Evolutionary conservation across 345 rosid genomes (phyloP), one percentile per base, ranked within the genome.

Genomic region (Salix exigua): DNA sequence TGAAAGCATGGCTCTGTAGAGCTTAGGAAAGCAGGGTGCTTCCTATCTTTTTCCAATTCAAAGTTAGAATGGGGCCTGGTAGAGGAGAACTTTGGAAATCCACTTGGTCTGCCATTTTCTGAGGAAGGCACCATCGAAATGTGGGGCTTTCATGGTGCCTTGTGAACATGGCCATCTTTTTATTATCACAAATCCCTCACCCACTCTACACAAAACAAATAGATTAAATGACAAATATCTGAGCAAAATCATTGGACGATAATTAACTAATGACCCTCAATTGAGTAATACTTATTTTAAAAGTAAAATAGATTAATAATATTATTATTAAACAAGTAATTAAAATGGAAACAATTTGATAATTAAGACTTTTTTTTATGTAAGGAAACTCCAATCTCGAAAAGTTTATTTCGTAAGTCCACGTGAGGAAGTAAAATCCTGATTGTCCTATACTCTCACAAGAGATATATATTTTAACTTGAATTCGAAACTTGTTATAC

Each of bases 91-190:
- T 35, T 3, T 12, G 11, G 35, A 40, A 61, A 73, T 10, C 28
- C 48, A 63, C 17, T 31, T 46, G 77, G 77, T 31, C 71, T 66
- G 77, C 71, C 71, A 66, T 75, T 75, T 30, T 21, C 28, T 0
- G 76, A 30, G 44, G 40, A 26, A 70, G 21, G 33, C 7, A 33
- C 58, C 53, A 42, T 73, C 55, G 9, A 12, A 65, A 1, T 2
- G 76, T 73, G 70, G 77, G 62, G 77, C 19, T 44, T n/a, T 42
- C 4, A 42, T 42, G 14, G 46, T 42, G 46, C 46, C 46, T 30
- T 5, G 38, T 25, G 58, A 75, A 68, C 73, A 68, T 68, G 73
- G 73, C 55, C 73, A 66, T 66, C 67, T 55, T 9, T 73, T 40
- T 2, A 40, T 42, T 7, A 26, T 19, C 0, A 2, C 37, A 33